These are phyloP conservation scores for Lichina pygmaea DNA, from an alignment of 495 filamentous ascomycete species.

Conservation along the genomic window DNA sequence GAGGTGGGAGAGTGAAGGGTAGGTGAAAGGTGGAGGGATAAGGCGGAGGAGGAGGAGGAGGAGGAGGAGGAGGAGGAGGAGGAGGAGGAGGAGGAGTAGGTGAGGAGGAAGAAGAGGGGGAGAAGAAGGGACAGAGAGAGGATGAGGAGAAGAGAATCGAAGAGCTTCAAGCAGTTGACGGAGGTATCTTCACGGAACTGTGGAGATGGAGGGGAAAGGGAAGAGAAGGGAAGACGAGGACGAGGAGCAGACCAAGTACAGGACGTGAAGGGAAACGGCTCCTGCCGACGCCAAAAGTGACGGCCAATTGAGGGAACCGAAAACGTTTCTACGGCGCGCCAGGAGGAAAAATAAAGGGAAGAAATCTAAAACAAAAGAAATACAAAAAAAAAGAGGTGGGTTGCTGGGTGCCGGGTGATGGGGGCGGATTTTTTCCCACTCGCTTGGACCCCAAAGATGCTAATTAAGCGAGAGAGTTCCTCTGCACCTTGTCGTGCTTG, in stretches of 20 bases:
- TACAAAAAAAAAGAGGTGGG: no score
- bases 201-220: constrained; percentile 8
- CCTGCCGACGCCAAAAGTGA: no score
- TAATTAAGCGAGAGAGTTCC: no score
- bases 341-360: no score
- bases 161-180: constrained; percentile 8
- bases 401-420: no score
- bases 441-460: no score
- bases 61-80: background rate
- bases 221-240: constrained; percentile 4
- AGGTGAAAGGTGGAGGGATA: constrained; percentile 6
- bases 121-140: constrained; percentile 7
- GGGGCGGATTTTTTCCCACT: no score
- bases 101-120: constrained; percentile 4
- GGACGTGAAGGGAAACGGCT: background rate
- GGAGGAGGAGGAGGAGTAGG: constrained; percentile 2
- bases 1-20: constrained; percentile 7
- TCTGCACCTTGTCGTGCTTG: no score
- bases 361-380: no score
- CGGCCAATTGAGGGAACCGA: background rate
- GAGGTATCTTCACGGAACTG: constrained; percentile 7
- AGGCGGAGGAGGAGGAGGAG: constrained; percentile 1
- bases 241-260: background rate
- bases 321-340: background rate
- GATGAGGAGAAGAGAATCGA: constrained; percentile 7